These are phyloP conservation scores for Sugiyamaella mastotermitis DNA, from an alignment of 805 yeast genomes.

Conservation along the genomic window DNA sequence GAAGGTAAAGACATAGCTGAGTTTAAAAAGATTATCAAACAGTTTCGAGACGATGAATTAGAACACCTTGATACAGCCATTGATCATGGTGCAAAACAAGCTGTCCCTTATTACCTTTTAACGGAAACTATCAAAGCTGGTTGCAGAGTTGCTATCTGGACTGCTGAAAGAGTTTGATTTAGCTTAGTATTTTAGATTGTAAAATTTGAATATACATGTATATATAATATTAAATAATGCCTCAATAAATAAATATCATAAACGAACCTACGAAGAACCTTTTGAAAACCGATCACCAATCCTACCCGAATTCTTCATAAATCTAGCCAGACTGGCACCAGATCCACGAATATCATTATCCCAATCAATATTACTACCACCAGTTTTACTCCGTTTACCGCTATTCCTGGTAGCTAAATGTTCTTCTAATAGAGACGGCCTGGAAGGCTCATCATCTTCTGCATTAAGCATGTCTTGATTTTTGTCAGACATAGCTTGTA, in stretches of 20 bases:
- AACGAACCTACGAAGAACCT: background rate
- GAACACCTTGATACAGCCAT: slow-evolving; percentile 95
- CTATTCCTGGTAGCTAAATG: slow-evolving; percentile 10
- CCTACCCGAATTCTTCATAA: slow-evolving; percentile 8
- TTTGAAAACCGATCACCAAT: slow-evolving; percentile 13
- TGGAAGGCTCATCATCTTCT: slow-evolving; percentile 8
- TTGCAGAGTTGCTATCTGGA: slow-evolving; percentile 83
- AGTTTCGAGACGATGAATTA: slow-evolving; percentile 88
- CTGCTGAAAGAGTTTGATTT: slow-evolving; percentile 74
- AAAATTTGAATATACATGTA: background rate
- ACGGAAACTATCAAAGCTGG: slow-evolving; percentile 82
- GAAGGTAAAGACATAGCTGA: slow-evolving; percentile 50
- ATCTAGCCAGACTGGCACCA: slow-evolving; percentile 4
- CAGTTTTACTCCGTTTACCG: slow-evolving; percentile 5
- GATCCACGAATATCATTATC: slow-evolving; percentile 9
- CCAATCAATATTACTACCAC: slow-evolving; percentile 10
- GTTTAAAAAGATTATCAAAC: slow-evolving; percentile 57
- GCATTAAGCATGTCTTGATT: background rate
- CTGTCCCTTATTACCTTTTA: slow-evolving; percentile 83
- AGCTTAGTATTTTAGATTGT: background rate
- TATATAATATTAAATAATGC: background rate
- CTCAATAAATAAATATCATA: background rate
- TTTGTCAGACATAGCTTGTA: background rate
- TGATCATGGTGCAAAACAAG: slow-evolving; percentile 84
- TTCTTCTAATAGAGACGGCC: slow-evolving; percentile 15